Conservation (phyloP, 768 basidiomycete species). For the Coprinopsis sp. region DNA sequence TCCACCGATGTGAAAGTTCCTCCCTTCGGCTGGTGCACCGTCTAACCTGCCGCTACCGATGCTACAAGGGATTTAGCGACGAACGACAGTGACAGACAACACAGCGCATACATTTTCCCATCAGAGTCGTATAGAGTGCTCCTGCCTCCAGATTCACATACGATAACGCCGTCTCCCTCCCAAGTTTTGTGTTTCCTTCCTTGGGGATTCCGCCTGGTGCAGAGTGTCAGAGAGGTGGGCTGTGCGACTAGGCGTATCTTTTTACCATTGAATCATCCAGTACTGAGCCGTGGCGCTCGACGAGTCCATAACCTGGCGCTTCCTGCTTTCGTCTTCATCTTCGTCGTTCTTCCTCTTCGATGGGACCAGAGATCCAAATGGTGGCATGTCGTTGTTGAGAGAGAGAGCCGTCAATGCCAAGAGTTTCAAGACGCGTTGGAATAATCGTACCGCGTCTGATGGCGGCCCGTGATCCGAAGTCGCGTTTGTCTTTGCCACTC, state of each 20-base stretch:
- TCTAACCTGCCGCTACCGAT: slow-evolving; percentile 49
- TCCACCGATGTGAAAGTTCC: slow-evolving; percentile 35
- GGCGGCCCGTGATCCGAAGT: too few relatives aligned
- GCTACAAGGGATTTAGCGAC: slow-evolving; percentile 1
- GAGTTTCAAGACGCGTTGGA: background rate
- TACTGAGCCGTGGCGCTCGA: slow-evolving; percentile 28
- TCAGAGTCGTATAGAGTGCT: slow-evolving; percentile 57
- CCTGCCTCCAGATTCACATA: slow-evolving; percentile 36
- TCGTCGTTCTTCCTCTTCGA: slow-evolving; percentile 35
- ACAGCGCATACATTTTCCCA: slow-evolving; percentile 53
- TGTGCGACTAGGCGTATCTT: slow-evolving; percentile 5
- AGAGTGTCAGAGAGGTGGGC: background rate
- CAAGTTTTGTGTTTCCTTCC: slow-evolving; percentile 85
- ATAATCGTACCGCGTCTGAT: too few relatives aligned
- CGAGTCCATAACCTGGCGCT: slow-evolving; percentile 25
- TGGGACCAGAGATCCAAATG: slow-evolving; percentile 24
- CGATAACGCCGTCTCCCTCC: slow-evolving; percentile 78
- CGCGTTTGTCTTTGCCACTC: too few relatives aligned
- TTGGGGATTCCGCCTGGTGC: slow-evolving; percentile 61
- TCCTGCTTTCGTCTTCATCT: slow-evolving; percentile 23
- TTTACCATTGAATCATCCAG: slow-evolving; percentile 85
- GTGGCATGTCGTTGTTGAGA: slow-evolving; percentile 23
- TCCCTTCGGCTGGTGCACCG: slow-evolving; percentile 35
- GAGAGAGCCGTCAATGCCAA: background rate
- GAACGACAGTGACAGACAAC: slow-evolving; percentile 1